Base-by-base conservation (phyloP, 768 basidiomycete species). In the Mycena filopes region DNA sequence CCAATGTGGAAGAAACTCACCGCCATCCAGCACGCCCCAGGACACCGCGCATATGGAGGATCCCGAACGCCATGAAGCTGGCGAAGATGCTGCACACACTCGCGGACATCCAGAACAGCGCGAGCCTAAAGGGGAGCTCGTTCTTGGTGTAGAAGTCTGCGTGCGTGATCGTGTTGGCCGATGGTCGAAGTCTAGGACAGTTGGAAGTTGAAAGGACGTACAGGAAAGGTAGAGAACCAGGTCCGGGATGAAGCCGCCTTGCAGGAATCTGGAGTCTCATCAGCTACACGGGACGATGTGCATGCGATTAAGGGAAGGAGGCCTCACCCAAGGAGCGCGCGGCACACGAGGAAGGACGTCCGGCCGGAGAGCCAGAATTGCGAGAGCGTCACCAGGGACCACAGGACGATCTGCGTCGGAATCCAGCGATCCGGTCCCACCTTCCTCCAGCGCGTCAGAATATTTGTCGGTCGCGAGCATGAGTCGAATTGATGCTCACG, bases 361-460 rank as follows among this genome's bases (percentile, higher is more conserved):
- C 82, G 76, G n/a, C 87, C 87, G 0, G 77, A 81, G 20, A 89
- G 76, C 81, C 83, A 88, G 69, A 87, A 89, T 70, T 89, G 89
- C 28, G 72, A 73, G 25, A 81, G 68, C 8, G 87, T 82, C 7
- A 88, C 80, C 46, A 87, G 72, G 20, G 84, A 83, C 86, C 86
- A 87, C 20, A 81, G 63, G 55, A 82, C 84, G 77, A 88, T 86
- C 71, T 88, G 86, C 1, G 79, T 82, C 7, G 87, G 86, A 73
- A 88, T 87, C 87, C 86, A 89, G 26, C 85, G 82, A 73, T 90
- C 88, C 4, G 88, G 87, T 3, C 89, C 88, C 41, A 87, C 66
- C 84, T 86, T 51, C 13, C 10, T 41, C 9, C 40, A 2, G 43
- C 38, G 43, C 38, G 36, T 33, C 21, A 49, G 13, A n/a, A 13